Percentiles rank a stretch among this genome's conserved stretches.
Evolutionary conservation across 176 grass and related monocot genomes (phyloP).

Genomic region (Secale cereale): DNA sequence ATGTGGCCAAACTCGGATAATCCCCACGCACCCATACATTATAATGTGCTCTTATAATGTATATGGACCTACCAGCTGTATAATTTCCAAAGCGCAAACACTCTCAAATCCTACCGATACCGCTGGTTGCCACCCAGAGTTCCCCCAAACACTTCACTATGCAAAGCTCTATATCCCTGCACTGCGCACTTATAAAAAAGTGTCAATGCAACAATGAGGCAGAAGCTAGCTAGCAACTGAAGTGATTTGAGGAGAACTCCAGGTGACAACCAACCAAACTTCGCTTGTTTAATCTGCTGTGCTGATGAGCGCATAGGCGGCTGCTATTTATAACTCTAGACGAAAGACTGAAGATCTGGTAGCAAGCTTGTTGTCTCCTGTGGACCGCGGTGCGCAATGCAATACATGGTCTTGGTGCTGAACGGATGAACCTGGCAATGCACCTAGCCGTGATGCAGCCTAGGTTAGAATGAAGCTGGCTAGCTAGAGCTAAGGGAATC

Average conservation of each 20-base stretch:
- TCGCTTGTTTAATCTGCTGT: slow-evolving; percentile 27
- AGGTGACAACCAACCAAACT: slow-evolving; percentile 39
- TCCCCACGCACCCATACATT: neutral
- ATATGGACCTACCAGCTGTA: neutral
- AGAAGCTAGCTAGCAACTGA: slow-evolving; percentile 22
- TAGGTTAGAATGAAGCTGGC: slow-evolving; percentile 29
- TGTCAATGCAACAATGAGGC: slow-evolving; percentile 1
- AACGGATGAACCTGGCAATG: slow-evolving; percentile 16
- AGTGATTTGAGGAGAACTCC: slow-evolving; percentile 44
- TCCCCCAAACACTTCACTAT: slow-evolving; percentile 46
- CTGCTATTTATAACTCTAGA: slow-evolving; percentile 62
- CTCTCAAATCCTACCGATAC: neutral
- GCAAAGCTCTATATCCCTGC: neutral
- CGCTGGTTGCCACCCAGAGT: neutral
- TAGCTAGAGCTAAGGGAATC: slow-evolving; percentile 20
- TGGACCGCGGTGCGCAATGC: neutral
- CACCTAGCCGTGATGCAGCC: slow-evolving; percentile 47
- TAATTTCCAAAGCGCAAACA: neutral
- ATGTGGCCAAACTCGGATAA: slow-evolving; percentile 25
- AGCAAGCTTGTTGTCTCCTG: slow-evolving; percentile 2
- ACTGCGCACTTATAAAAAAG: neutral
- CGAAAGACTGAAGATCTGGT: neutral
- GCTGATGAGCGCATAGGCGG: slow-evolving; percentile 30
- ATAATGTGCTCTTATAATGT: no score
- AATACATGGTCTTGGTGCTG: neutral